Evolutionary conservation across 1,284 basidiomycete genomes (phyloP), one percentile per base, ranked within the genome.

Genomic region (Pisolithus thermaeus): DNA sequence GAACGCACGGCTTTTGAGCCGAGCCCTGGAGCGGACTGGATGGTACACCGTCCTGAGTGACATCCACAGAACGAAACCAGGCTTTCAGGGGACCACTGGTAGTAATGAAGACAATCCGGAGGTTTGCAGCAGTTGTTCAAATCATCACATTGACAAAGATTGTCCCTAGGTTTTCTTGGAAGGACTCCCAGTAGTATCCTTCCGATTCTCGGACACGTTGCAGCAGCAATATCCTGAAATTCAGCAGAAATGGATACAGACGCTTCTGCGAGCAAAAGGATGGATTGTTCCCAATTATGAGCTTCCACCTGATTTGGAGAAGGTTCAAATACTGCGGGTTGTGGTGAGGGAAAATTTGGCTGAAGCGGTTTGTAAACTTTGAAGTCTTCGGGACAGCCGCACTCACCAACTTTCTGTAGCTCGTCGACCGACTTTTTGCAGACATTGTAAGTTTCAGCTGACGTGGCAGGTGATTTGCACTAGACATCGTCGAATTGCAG

Each of bases 271-370:
- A 46, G 73, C 78, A 12, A 89, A 84, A 66, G 87, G 88, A 56
- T 93, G 90, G 86, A 92, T 93, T 59, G 88, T 93, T 1, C 92
- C 92, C 3, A 94, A 88, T 69, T 93, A 93, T 62, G 86, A 89
- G 56, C 75, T 92, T 32, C 81, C 91, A 9, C 90, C 90, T 6
- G 70, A 75, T 53, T 67, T 87, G 51, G 73, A 91, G 55, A 71
- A 80, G 14, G 69, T 83, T 43, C 81, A 94, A 63, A 93, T 96
- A 58, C 76, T 96, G 46, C 84, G 92, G 50, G 90, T 94, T 11
- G 93, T 96, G 42, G 79, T 93, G 12, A 79, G 87, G 47, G 92
- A 94, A 70, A 87, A 77, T 55, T 72, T 86, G 66, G 77, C 81
- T 1, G 85, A 83, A 62, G 70, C 73, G 58, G 80, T 77, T 53